Evolutionary conservation across 768 basidiomycete species (phyloP), one percentile per base, ranked within the genome.

Genomic region (Lactarius quietus): DNA sequence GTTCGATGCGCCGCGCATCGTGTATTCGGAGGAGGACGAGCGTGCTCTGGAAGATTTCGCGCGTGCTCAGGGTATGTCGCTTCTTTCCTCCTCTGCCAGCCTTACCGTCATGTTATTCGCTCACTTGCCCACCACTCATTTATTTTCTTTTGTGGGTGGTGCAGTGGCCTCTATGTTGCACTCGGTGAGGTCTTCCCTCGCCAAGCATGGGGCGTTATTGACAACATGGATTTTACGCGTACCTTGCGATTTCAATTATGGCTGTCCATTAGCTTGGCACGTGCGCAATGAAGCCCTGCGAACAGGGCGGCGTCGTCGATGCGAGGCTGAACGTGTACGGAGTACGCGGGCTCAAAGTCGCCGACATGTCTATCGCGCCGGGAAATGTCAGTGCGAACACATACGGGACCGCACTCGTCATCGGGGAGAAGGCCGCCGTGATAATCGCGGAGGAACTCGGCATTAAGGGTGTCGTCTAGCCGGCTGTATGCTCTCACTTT

Each of bases 271-370:
- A 87, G 85, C 77, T 86, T 18, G 86, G 86, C 45, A 88, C 86
- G 0, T 88, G 86, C 63, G 82, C 85, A 0, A 88, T 89, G 87
- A 87, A 87, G 71, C 79, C 85, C 2, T 79, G 81, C 23, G 78
- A 82, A 18, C 62, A 79, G 45, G 82, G 80, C 6, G 87, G 87
- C 18, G 88, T 89, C 6, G 84, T 90, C 8, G 85, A 90, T 70
- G 61, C 81, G 35, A 75, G 76, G n/a, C 73, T 89, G 51, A 85
- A 85, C 66, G 86, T 90, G 15, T 87, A 89, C 66, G 86, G 85
- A 0, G 78, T 84, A 1, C 67, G 76, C 68, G 79, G 80, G 35
- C 75, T 89, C 59, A 86, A 88, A 70, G 81, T 89, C 31, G 85
- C 65, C 70, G 78, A 80, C 64, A 6, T 80, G 26, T 79, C 80